Evolutionary conservation across 305 asterid species (phyloP), one percentile per base, ranked within the genome.

Genomic region (Fraxinus dipetala): DNA sequence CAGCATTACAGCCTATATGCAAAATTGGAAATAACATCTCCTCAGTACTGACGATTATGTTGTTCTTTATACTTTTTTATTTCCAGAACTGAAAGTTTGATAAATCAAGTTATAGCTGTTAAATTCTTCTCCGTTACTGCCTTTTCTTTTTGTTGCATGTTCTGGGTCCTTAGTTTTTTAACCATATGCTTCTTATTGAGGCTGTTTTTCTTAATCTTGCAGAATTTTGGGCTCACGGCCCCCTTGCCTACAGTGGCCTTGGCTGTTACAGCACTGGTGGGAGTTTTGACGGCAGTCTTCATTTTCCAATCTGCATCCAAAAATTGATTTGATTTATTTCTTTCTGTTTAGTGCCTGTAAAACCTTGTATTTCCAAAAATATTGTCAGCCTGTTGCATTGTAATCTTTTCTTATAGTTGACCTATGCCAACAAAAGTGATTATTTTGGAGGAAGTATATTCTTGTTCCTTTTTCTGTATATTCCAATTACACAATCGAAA

Each of bases 221-320:
- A 93, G 98, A 93, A 92, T 87, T 69, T 93, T 36, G 98, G 97
- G 81, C 91, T 90, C 43, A 81, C 90, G 10, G 18, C 90, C 18
- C 97, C 98, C 10, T 84, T 92, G 72, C 98, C 97, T 1, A 86
- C 94, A 4, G 97, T 87, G 76, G 98, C 97, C 51, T 83, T 93
- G 85, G 97, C 90, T 11, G 96, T 91, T 43, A 90, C 75, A 51
- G 90, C 87, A 78, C 83, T 94, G 89, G 97, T 90, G 73, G 98
- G 98, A 31, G 91, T 85, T 83, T 80, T 94, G 59, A 88, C 97
- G 8, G 94, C 97, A 16, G 83, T 94, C 80, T 92, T 94, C 90
- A 94, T 94, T 87, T 93, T 94, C 88, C 97, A 94, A 80, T 94
- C 98, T 59, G 93, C 94, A 35, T 91, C 97, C 72, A 82, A 89